Base-by-base conservation (phyloP, 2,329 filamentous ascomycete genomes). In the Alternaria gaisen region DNA sequence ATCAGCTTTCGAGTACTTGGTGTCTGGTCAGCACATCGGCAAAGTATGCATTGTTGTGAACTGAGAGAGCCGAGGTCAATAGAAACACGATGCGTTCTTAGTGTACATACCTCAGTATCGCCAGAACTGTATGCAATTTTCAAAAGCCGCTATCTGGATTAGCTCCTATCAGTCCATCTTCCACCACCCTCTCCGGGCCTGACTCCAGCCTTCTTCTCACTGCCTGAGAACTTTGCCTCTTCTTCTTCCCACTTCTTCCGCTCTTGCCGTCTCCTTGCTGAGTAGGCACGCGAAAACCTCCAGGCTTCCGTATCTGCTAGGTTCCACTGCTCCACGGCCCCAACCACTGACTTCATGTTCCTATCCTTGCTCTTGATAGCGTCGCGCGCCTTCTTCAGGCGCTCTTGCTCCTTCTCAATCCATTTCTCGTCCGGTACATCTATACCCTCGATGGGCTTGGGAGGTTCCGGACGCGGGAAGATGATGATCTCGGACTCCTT, bases 301-400 rank as follows among this genome's bases (percentile, higher is more conserved):
- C 91, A 94, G 1, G 88, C 88, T 78, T 94, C 91, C 1, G 88
- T 89, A 70, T 94, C 91, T 0, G 88, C 90, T 65, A 93, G 74
- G 73, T 86, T 83, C 69, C 83, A 85, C 47, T 79, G 76, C 73
- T 85, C 83, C 6, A 83, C 80, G 20, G 77, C 78, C n/a, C 81
- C 80, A 8, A 75, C 72, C 30, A 76, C 63, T 12, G 69, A 69
- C 36, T 70, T 68, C 62, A 75, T 74, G 34, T 68, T 64, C 34
- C 61, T 60, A 36, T 70, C 70, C 60, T 73, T 76, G 58, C 72
- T 77, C 63, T 78, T 76, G 34, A 82, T 68, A 4, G 73, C 77
- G 16, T 77, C 70, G 40, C 84, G 78, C 5, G 87, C 83, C 56
- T 82, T 83, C 58, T 82, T 82, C 3, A 92, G 76, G 12, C 91